Evolutionary conservation across 345 rosid genomes (phyloP), one percentile per base, ranked within the genome.

Genomic region (Aethionema arabicum): DNA sequence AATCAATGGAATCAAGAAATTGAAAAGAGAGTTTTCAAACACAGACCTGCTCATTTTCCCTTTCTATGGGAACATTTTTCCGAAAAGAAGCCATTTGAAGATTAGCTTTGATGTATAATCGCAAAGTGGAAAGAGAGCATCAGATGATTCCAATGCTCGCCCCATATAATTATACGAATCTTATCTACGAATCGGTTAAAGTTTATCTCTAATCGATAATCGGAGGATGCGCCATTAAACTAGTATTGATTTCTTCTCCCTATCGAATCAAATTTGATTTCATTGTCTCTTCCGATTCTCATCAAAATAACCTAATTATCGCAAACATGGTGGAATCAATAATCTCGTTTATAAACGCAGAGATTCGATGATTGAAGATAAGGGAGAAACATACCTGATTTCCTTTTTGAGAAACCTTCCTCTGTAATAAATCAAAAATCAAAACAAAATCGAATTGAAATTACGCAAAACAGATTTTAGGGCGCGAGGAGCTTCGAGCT

Each of bases 1-100:
- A 52, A 29, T 11, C 13, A 64, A 37, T 13, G 30, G 11, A 5
- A 35, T 33, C 7, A 31, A 61, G 7, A 8, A 52, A 15, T 45
- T 7, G 9, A 38, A 27, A 14, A 9, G 37, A 41, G 30, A 35
- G 6, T 6, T n/a, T n/a, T 7, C 11, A 39, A 11, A 64, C n/a
- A 32, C 30, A n/a, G 43, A 77, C 87, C 87, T 79, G 79, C n/a
- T 77, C 84, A 36, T 53, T 63, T 29, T 77, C 83, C 70, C 76
- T 73, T n/a, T 77, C 83, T 2, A 60, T 56, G 30, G 63, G 61
- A 63, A 46, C n/a, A 58, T 40, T 67, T 69, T 66, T 78, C 59
- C 61, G 72, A 59, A 67, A 42, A 65, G 14, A 67, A 68, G 82
- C 77, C 87, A 82, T 82, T 63, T 67, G 67, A 63, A 72, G 64